Conservation (phyloP, 176 grass and related monocot species). For the Triticum turgidum region DNA sequence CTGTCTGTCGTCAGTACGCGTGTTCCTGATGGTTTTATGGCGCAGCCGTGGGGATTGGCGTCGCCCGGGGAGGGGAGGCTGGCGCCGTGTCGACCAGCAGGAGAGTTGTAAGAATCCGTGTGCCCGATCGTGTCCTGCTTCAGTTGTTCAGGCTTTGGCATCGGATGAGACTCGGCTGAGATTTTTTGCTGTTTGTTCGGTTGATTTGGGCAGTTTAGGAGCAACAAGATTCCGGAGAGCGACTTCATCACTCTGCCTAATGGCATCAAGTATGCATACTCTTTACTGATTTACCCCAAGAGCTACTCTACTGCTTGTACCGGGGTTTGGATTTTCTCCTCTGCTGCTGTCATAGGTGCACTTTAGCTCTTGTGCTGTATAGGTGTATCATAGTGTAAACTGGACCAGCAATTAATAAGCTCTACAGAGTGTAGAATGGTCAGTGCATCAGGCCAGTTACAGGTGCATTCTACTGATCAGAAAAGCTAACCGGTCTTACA, state of each 20-base stretch:
- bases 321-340: no score
- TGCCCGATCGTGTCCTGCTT: neutral
- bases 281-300: neutral
- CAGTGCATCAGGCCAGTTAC: neutral
- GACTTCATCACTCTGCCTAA: constrained; percentile 77
- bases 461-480: neutral
- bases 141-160: neutral
- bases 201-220: constrained; percentile 61
- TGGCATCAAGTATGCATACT: constrained; percentile 80
- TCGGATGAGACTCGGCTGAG: neutral
- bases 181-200: constrained; percentile 9
- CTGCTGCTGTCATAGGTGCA: neutral
- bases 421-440: neutral
- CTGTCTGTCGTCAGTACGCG: neutral
- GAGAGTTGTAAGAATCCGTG: constrained; percentile 75
- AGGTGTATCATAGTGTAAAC: neutral
- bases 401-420: neutral
- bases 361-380: neutral
- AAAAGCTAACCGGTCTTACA: neutral
- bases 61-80: constrained; percentile 42
- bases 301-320: no score
- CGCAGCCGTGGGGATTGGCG: constrained; percentile 35
- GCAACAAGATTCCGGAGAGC: constrained; percentile 82
- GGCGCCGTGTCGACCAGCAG: constrained; percentile 83
- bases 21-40: neutral